Evolutionary conservation across 2,329 filamentous ascomycete genomes (phyloP).

Genomic region (Alternaria dauci): DNA sequence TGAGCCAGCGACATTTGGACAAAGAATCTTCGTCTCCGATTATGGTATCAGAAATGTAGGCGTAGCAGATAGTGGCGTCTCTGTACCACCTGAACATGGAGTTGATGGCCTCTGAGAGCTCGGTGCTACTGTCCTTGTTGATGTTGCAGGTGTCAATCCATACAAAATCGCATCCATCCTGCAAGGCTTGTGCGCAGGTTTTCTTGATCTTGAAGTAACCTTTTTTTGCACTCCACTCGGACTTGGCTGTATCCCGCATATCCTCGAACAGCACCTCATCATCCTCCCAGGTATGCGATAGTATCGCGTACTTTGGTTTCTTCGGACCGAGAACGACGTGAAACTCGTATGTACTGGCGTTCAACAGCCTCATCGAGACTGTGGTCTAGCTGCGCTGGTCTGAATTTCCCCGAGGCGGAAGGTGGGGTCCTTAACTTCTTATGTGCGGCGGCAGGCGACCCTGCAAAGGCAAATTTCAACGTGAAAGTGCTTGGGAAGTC

Average conservation of each 20-base stretch:
- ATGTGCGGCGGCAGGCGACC: not conserved
- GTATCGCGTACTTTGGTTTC: not conserved
- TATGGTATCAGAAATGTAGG: constrained; percentile 15
- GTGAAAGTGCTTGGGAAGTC: not conserved
- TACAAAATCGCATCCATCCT: not conserved
- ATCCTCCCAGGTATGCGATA: not conserved
- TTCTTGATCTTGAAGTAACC: not conserved
- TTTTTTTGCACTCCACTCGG: not conserved
- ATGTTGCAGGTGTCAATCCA: constrained; percentile 15
- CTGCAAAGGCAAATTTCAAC: not conserved
- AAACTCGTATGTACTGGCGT: not conserved
- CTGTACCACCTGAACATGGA: constrained; percentile 22
- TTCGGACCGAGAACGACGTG: not conserved
- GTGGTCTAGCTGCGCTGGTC: not conserved
- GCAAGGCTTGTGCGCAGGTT: not conserved
- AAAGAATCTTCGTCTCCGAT: fast-evolving
- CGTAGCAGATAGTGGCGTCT: constrained; percentile 20
- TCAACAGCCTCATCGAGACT: not conserved
- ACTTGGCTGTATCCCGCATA: not conserved
- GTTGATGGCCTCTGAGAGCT: constrained; percentile 17
- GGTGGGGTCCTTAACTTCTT: not conserved
- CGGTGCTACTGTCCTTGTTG: constrained; percentile 23
- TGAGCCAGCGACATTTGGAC: constrained; percentile 22
- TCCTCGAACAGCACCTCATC: not conserved
- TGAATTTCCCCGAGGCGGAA: not conserved